These are phyloP conservation scores for Tieghemostelium lacteum DNA, from an alignment of 78 protist species.

Conservation along the genomic window DNA sequence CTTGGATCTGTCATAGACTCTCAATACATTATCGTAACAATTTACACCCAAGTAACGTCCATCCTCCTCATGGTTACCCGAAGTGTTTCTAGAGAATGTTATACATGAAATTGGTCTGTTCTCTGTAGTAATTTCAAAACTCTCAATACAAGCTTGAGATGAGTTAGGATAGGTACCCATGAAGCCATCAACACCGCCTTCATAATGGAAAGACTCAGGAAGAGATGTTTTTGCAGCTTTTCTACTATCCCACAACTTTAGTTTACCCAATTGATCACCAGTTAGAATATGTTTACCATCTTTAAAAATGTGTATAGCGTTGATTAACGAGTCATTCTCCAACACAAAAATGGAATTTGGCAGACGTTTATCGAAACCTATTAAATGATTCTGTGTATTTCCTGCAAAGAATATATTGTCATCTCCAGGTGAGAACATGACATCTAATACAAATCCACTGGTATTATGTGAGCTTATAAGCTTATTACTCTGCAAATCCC, in stretches of 20 bases:
- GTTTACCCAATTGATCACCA: slow-evolving; percentile 77
- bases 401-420: slow-evolving; percentile 73
- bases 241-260: slow-evolving; percentile 83
- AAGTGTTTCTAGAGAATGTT: slow-evolving; percentile 4
- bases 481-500: slow-evolving; percentile 72
- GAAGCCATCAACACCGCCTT: slow-evolving; percentile 61
- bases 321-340: slow-evolving; percentile 72
- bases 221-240: slow-evolving; percentile 14
- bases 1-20: slow-evolving; percentile 82
- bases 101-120: slow-evolving; percentile 59
- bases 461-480: slow-evolving; percentile 4
- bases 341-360: slow-evolving; percentile 42
- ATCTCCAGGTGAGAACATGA: slow-evolving; percentile 69
- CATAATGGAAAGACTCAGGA: slow-evolving; percentile 59
- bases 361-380: slow-evolving; percentile 67
- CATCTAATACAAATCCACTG: slow-evolving; percentile 65
- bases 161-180: slow-evolving; percentile 1
- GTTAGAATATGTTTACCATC: slow-evolving; percentile 75
- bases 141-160: slow-evolving; percentile 11
- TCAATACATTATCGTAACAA: slow-evolving; percentile 74
- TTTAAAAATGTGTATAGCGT: slow-evolving; percentile 56
- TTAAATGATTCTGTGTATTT: slow-evolving; percentile 53
- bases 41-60: slow-evolving; percentile 83
- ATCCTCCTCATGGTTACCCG: slow-evolving; percentile 69
- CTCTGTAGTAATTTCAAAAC: slow-evolving; percentile 44